Base-by-base conservation (phyloP, 2,329 filamentous ascomycete species). In the Xylariomycetidae sp. region DNA sequence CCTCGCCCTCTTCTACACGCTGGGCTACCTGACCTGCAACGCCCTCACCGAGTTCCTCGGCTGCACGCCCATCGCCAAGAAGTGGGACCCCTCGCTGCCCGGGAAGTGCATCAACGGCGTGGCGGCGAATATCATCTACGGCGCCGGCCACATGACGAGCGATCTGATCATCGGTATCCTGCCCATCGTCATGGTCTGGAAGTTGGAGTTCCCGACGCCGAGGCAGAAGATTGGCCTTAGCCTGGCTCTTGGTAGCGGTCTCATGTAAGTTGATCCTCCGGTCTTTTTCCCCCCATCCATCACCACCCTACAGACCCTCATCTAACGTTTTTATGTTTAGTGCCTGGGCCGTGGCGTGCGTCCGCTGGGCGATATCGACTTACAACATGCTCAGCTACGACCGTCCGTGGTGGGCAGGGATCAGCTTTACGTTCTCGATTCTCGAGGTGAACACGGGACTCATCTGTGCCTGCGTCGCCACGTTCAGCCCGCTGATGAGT, bases 1-100 rank as follows among this genome's bases (percentile, higher is more conserved):
- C 30, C 27, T 48, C 30, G 40, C 49, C n/a, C 33, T 55, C 4
- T 51, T 53, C 30, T 55, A 51, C 11, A 67, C 57, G 48, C 74
- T 77, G 16, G 79, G 72, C 36, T 77, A 61, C 0, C 74, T 82
- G 11, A 85, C 68, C 25, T 82, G 74, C 35, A 75, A 58, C 51
- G 83, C 70, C 3, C 80, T 55, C 13, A 42, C 40, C 14, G 46
- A 55, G 31, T 54, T 55, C 26, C 42, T 55, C 16, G 52, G 51
- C 16, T 55, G 52, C 40, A 34, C 42, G 31, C 52, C 52, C 7
- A 49, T 54, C 20, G 40, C 34, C 23, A 55, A 53, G 40, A 51
- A 48, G 35, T 55, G 52, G 52, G 25, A 48, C 3, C 7, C 30
- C 12, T 36, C 45, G 2, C 19, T 52, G 12, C 41, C 45, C 2